Evolutionary conservation across 83 land plant genomes (phyloP).

Genomic region (Picea abies): DNA sequence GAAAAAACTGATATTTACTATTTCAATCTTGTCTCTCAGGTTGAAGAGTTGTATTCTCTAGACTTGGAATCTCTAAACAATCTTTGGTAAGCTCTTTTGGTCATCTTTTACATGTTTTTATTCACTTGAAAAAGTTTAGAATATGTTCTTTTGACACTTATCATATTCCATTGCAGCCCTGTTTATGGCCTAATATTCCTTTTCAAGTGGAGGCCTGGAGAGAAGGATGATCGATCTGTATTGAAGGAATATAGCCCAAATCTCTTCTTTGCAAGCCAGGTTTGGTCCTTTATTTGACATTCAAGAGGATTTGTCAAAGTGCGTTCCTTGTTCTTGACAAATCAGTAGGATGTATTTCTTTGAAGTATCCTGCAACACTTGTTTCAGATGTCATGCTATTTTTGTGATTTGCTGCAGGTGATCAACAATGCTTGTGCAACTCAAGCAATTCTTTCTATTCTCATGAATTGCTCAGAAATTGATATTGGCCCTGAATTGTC

Average conservation of each 20-base stretch:
- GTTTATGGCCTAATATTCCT: constrained; percentile 93
- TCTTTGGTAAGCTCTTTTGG: constrained; percentile 30
- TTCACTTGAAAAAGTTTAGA: background rate
- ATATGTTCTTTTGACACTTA: background rate
- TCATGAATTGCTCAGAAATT: constrained; percentile 82
- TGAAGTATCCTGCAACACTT: too few relatives aligned
- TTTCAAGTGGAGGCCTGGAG: constrained; percentile 97
- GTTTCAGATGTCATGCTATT: background rate
- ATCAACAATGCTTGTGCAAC: constrained; percentile 99
- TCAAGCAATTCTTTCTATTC: constrained; percentile 96
- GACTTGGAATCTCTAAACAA: constrained; percentile 74
- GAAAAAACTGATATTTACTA: too few relatives aligned
- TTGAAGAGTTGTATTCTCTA: constrained; percentile 88
- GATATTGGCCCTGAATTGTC: constrained; percentile 94
- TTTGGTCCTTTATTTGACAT: constrained; percentile 4
- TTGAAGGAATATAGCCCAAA: constrained; percentile 81
- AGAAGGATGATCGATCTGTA: constrained; percentile 76
- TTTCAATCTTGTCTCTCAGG: constrained; percentile 38
- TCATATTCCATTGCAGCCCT: constrained; percentile 56
- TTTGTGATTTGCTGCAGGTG: constrained; percentile 46
- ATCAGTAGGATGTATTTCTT: background rate
- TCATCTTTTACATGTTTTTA: constrained; percentile 9
- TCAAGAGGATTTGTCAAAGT: background rate
- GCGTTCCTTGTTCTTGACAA: background rate
- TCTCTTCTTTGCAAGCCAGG: constrained; percentile 97